Conservation (phyloP, 2,329 filamentous ascomycete species). For the Fusarium floridanum region DNA sequence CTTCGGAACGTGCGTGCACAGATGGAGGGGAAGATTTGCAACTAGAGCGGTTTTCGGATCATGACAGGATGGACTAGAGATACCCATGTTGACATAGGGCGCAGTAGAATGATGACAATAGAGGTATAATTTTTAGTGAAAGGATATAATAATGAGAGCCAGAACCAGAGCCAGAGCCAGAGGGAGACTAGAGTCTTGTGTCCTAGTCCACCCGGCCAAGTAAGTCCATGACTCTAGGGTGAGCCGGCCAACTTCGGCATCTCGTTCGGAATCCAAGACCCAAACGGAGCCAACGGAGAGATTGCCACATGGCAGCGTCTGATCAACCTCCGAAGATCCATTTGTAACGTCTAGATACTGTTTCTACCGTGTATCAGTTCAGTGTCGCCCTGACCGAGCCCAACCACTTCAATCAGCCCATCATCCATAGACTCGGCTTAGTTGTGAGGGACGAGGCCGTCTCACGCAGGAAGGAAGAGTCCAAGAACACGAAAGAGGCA, state of each 20-base stretch:
- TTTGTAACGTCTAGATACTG: background rate
- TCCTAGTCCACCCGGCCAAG: background rate
- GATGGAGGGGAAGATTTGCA: slow-evolving; percentile 7
- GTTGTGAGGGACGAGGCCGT: slow-evolving; percentile 1
- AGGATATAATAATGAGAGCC: background rate
- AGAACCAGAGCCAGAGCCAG: background rate
- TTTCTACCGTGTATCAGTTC: background rate
- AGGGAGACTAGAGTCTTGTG: slow-evolving; percentile 2
- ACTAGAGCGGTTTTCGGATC: background rate
- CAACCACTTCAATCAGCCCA: slow-evolving; percentile 11
- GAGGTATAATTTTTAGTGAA: background rate
- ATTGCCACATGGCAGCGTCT: slow-evolving; percentile 42
- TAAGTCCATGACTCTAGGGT: slow-evolving; percentile 19
- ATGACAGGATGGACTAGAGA: background rate
- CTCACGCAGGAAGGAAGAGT: background rate
- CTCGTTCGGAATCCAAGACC: slow-evolving; percentile 2
- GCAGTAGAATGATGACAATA: background rate
- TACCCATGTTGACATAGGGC: background rate
- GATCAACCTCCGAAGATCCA: slow-evolving; percentile 17
- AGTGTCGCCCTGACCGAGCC: background rate
- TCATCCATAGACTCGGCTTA: background rate
- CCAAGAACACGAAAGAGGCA: slow-evolving; percentile 10
- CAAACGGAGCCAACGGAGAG: slow-evolving; percentile 11
- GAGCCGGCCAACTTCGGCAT: slow-evolving; percentile 20
- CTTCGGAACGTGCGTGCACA: slow-evolving; percentile 16